Conservation (phyloP, 176 grass and related monocot genomes). For the Ensete ventricosum region DNA sequence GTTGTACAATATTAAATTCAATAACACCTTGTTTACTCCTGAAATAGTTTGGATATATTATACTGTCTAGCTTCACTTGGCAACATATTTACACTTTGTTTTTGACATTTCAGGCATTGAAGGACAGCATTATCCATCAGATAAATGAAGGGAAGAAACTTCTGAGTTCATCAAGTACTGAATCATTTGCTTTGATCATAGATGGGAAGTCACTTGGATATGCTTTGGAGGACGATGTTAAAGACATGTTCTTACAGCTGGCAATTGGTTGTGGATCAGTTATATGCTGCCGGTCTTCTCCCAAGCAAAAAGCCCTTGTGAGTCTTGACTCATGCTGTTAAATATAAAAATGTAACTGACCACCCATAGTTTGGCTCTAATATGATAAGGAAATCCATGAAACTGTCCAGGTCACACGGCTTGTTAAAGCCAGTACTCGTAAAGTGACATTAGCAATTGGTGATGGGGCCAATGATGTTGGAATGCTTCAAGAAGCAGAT, state of each 20-base stretch:
- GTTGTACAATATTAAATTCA: too few relatives aligned
- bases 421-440: slow-evolving; percentile 62
- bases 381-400: neutral
- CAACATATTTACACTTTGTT: neutral
- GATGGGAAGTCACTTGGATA: slow-evolving; percentile 94
- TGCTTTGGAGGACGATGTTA: slow-evolving; percentile 83
- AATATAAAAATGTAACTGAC: neutral
- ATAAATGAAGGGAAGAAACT: slow-evolving; percentile 62
- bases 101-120: slow-evolving; percentile 56
- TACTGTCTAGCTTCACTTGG: too few relatives aligned
- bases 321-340: slow-evolving; percentile 9
- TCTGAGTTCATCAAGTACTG: slow-evolving; percentile 25
- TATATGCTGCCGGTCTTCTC: slow-evolving; percentile 97
- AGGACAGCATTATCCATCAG: slow-evolving; percentile 53
- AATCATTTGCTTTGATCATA: slow-evolving; percentile 87
- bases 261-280: slow-evolving; percentile 75
- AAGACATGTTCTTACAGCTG: slow-evolving; percentile 64
- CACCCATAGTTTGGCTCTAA: neutral
- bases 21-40: too few relatives aligned
- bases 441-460: slow-evolving; percentile 94
- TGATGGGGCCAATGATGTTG: slow-evolving; percentile 98
- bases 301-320: slow-evolving; percentile 96
- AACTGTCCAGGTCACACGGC: slow-evolving; percentile 63
- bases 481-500: slow-evolving; percentile 99
- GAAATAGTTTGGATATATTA: too few relatives aligned